Conservation (phyloP, 2,329 filamentous ascomycete species). For the Fusarium sacchari region DNA sequence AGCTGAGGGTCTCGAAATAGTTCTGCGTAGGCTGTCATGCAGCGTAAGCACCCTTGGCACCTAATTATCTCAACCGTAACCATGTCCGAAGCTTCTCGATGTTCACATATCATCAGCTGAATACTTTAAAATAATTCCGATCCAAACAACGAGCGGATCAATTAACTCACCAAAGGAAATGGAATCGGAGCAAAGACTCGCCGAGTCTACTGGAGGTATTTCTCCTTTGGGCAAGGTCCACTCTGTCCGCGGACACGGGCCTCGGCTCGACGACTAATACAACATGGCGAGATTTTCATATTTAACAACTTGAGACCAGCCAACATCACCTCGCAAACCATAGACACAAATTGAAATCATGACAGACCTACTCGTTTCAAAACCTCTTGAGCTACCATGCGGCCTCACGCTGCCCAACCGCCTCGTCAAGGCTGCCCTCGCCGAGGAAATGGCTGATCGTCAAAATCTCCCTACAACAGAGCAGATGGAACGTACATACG, state of each 20-base stretch:
- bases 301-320: not conserved
- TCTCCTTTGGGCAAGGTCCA: conserved; percentile 16
- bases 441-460: conserved; percentile 54
- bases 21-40: not conserved
- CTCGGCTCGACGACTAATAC: not conserved
- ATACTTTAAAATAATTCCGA: not conserved
- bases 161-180: conserved; percentile 2
- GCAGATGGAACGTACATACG: conserved; percentile 58
- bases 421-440: conserved; percentile 62
- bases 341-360: not conserved
- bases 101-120: too few species aligned
- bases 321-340: too few species aligned
- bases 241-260: not conserved
- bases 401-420: conserved; percentile 67
- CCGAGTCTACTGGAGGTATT: conserved; percentile 13
- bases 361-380: conserved; percentile 20
- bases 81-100: not conserved
- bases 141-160: not conserved
- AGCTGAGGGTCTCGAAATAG: not conserved
- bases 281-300: not conserved
- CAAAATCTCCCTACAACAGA: conserved; percentile 55
- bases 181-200: conserved; percentile 14
- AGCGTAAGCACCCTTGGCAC: not conserved
- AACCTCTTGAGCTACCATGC: conserved; percentile 62
- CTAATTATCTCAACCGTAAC: accelerated